Conservation (phyloP, 2,329 filamentous ascomycete genomes). For the Amauroascus niger region DNA sequence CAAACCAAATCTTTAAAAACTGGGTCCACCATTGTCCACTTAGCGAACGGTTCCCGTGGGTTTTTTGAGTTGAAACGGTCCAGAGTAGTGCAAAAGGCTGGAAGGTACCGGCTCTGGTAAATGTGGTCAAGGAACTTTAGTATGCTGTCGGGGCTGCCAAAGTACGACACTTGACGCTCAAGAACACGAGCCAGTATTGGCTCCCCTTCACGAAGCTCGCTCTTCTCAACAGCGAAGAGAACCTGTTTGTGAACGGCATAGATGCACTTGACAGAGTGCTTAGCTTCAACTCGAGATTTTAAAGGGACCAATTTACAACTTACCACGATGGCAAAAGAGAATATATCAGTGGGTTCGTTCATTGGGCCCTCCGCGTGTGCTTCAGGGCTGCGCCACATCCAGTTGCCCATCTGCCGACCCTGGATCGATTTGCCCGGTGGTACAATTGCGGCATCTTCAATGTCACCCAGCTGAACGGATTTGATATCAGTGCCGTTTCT, state of each 20-base stretch:
- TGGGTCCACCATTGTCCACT: conserved; percentile 32
- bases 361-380: conserved; percentile 20
- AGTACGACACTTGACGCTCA: conserved; percentile 41
- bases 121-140: conserved; percentile 13
- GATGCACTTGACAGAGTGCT: conserved; percentile 29
- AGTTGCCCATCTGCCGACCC: conserved; percentile 20
- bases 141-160: conserved; percentile 37
- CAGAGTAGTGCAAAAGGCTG: conserved; percentile 24
- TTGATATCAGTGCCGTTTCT: conserved; percentile 17
- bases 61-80: conserved; percentile 34
- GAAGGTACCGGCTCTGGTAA: neutral
- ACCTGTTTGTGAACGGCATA: conserved; percentile 36
- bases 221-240: conserved; percentile 31
- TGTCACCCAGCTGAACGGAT: conserved; percentile 20
- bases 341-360: conserved; percentile 21
- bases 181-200: conserved; percentile 34
- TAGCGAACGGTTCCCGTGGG: conserved; percentile 36
- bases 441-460: conserved; percentile 19
- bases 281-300: neutral
- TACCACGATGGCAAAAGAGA: conserved; percentile 14
- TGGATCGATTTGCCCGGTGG: conserved; percentile 10
- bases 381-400: conserved; percentile 27
- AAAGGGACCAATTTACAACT: conserved; percentile 1
- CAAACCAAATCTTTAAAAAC: conserved; percentile 26
- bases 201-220: conserved; percentile 26